phyloP scores from a whole-genome alignment of 352 stramenopile genomes.

The Phytophthora parvispora region DNA sequence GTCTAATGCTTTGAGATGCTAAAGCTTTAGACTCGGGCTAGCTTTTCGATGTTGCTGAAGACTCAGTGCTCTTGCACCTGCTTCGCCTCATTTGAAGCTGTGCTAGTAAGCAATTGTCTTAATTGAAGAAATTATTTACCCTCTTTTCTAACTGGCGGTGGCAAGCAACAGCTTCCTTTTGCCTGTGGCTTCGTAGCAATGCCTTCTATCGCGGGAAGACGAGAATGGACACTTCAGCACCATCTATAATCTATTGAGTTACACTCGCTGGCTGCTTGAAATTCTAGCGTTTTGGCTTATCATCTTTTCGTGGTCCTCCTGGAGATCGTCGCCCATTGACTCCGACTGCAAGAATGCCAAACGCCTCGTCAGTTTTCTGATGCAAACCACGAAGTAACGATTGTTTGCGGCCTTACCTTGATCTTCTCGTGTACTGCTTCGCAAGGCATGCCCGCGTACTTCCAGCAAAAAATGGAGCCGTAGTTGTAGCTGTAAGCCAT shows the following conservation, averaged over 20 bases:
- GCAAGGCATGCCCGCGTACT: conserved; percentile 61
- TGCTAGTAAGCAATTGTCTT: too few relatives aligned
- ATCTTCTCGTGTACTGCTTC: conserved; percentile 55
- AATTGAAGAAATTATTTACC: too few relatives aligned
- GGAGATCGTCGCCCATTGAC: conserved; percentile 3
- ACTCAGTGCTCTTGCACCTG: too few relatives aligned
- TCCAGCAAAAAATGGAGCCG: conserved; percentile 61
- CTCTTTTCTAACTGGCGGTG: too few relatives aligned
- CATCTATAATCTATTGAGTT: conserved; percentile 8
- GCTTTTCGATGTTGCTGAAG: too few relatives aligned
- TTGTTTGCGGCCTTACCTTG: conserved; percentile 35
- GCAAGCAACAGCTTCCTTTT: too few relatives aligned
- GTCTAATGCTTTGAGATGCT: too few relatives aligned
- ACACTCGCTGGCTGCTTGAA: conserved; percentile 27
- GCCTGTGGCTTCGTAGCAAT: too few relatives aligned
- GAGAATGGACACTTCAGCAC: too few relatives aligned
- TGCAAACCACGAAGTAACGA: neutral
- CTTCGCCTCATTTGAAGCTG: too few relatives aligned
- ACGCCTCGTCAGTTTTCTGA: neutral
- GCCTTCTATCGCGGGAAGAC: too few relatives aligned
- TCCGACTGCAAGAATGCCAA: conserved; percentile 13
- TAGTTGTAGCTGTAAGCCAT: conserved; percentile 80
- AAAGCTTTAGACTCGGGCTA: too few relatives aligned
- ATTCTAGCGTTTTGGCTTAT: conserved; percentile 14
- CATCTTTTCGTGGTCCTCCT: conserved; percentile 20